Evolutionary conservation across 345 rosid species (phyloP), one percentile per base, ranked within the genome.

Genomic region (Dipteronia sinensis): DNA sequence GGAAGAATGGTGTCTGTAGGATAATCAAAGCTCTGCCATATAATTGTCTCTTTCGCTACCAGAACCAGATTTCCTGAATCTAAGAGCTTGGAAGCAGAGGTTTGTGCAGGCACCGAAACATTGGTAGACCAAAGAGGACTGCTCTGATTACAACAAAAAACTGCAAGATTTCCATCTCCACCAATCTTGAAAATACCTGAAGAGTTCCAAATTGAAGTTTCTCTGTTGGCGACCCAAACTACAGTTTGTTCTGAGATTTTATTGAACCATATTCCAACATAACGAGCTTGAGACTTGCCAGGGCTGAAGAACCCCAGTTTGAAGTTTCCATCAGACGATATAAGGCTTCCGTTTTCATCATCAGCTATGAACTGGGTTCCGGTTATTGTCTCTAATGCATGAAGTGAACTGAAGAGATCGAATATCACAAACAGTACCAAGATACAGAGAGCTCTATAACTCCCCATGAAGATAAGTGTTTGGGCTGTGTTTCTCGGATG

Each of bases 11-110:
- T 77, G 25, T 84, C 51, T 0, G 87, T 75, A 0, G 89, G 89
- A 31, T 74, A 23, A 77, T 83, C 85, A 65, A 86, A 86, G 55
- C 85, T 86, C 63, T 86, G 85, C 84, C 87, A 86, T 10, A 76
- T 1, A 29, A 74, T 20, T 4, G 7, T 42, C 7, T 70, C 56
- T 19, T n/a, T 19, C 6, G 67, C 72, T 1, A 31, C 34, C 42
- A 83, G 53, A 6, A 83, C 49, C 1, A 82, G 62, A 72, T 82
- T 85, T 29, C 88, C 86, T 27, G 80, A 44, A 62, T 82, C 84
- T 49, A 69, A 75, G 2, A 85, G 80, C 78, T 31, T 85, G 31
- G 79, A 23, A 6, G 8, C n/a, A 1, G 25, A 17, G 44, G 1
- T 22, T 19, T 38, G 3, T 0, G n/a, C 16, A 29, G 69, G 63